Conservation (phyloP, 495 filamentous ascomycete genomes). For the Neurospora terricola region DNA sequence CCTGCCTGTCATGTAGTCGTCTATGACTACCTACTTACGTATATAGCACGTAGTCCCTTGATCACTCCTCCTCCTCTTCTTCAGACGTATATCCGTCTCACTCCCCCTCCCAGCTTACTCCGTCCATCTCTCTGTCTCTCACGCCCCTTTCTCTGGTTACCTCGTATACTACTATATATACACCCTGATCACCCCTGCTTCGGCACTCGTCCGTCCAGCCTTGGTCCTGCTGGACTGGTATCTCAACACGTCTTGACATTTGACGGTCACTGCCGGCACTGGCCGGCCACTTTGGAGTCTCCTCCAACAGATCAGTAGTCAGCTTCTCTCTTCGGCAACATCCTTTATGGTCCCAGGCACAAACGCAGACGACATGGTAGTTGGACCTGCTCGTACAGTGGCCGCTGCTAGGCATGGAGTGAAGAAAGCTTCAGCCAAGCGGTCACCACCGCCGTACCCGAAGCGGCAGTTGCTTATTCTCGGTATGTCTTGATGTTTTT, state of each 20-base stretch:
- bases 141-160: background rate
- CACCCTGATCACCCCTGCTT: slow-evolving; percentile 2
- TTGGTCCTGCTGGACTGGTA: background rate
- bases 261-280: background rate
- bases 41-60: background rate
- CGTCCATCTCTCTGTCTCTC: slow-evolving; percentile 5
- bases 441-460: slow-evolving; percentile 34
- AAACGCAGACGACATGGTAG: slow-evolving; percentile 11
- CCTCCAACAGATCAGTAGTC: background rate
- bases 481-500: slow-evolving; percentile 37
- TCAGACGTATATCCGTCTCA: background rate
- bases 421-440: background rate
- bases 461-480: slow-evolving; percentile 60
- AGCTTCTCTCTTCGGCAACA: background rate
- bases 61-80: background rate
- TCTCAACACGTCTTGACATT: background rate
- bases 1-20: background rate
- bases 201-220: background rate
- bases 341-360: background rate
- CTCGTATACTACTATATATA: background rate
- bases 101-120: background rate
- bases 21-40: background rate
- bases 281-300: background rate
- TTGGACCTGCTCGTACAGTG: slow-evolving; percentile 4
- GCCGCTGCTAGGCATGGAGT: background rate